Percentiles rank a stretch among this genome's conserved stretches.
Conservation (phyloP, 257 asterid species). For the Catharanthus roseus region DNA sequence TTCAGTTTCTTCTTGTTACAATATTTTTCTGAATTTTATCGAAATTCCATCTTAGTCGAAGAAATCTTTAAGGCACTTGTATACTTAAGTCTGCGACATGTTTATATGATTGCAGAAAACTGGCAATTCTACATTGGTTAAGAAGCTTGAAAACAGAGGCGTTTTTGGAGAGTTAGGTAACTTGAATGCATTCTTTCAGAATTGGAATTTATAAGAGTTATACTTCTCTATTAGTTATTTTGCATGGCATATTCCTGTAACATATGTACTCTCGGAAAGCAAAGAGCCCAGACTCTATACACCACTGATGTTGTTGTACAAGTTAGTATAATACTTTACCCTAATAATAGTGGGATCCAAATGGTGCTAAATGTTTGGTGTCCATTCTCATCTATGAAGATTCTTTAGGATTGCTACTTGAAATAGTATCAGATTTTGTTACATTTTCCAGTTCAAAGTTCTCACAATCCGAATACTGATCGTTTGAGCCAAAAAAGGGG, state of each 20-base stretch:
- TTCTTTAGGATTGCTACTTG: too few relatives aligned
- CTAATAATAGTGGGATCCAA: background rate
- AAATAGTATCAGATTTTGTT: too few relatives aligned
- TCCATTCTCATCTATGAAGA: too few relatives aligned
- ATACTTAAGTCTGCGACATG: background rate
- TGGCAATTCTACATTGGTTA: slow-evolving; percentile 49
- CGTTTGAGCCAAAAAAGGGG: too few relatives aligned
- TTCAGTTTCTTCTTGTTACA: background rate
- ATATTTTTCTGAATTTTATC: background rate
- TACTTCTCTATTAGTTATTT: background rate
- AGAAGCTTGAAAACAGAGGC: slow-evolving; percentile 32
- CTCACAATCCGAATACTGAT: too few relatives aligned
- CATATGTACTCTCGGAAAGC: too few relatives aligned
- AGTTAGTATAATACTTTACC: too few relatives aligned
- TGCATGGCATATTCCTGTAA: background rate
- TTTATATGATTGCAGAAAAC: slow-evolving; percentile 40
- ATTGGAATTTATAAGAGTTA: slow-evolving; percentile 1
- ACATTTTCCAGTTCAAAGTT: too few relatives aligned
- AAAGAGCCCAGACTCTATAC: background rate
- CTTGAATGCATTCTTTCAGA: slow-evolving; percentile 12
- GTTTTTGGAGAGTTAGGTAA: slow-evolving; percentile 25
- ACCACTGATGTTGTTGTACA: background rate
- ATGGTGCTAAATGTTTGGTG: too few relatives aligned
- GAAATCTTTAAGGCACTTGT: background rate
- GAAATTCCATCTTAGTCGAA: background rate